Percentiles rank a stretch among this genome's conserved stretches.
These are phyloP conservation scores for Irpex sp. DNA, from an alignment of 1,284 basidiomycete species.

Conservation along the genomic window DNA sequence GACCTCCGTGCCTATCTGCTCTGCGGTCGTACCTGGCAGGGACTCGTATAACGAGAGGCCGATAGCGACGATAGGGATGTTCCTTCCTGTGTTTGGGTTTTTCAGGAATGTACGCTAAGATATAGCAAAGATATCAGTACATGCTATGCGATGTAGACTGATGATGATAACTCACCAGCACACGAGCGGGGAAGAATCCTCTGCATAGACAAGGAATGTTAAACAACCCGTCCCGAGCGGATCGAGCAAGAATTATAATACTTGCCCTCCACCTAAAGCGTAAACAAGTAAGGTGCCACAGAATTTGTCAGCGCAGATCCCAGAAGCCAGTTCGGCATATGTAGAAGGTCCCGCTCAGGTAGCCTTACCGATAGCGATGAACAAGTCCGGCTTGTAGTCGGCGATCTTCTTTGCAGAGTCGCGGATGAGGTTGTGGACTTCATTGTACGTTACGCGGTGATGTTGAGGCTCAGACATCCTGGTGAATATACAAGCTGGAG, in stretches of 20 bases:
- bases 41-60: conserved; percentile 91
- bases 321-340: background rate
- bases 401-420: conserved; percentile 58
- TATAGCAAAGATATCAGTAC: background rate
- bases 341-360: conserved; percentile 8
- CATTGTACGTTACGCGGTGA: conserved; percentile 75
- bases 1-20: conserved; percentile 82
- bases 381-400: conserved; percentile 73
- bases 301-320: background rate
- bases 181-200: conserved; percentile 92
- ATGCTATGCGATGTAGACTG: background rate
- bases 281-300: conserved; percentile 3
- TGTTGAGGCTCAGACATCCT: conserved; percentile 50
- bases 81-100: conserved; percentile 65
- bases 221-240: background rate
- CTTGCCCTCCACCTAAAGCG: conserved; percentile 72
- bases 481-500: background rate
- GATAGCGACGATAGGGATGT: conserved; percentile 90
- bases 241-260: conserved; percentile 17
- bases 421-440: conserved; percentile 80
- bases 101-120: conserved; percentile 82
- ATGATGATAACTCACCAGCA: conserved; percentile 54
- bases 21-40: conserved; percentile 69
- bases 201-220: conserved; percentile 35
- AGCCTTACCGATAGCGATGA: conserved; percentile 74